A percentile compares a stretch with the other conserved stretches of the same genome.
These are phyloP conservation scores for Erigeron canadensis DNA, from an alignment of 129 eudicot genomes.

Conservation along the genomic window DNA sequence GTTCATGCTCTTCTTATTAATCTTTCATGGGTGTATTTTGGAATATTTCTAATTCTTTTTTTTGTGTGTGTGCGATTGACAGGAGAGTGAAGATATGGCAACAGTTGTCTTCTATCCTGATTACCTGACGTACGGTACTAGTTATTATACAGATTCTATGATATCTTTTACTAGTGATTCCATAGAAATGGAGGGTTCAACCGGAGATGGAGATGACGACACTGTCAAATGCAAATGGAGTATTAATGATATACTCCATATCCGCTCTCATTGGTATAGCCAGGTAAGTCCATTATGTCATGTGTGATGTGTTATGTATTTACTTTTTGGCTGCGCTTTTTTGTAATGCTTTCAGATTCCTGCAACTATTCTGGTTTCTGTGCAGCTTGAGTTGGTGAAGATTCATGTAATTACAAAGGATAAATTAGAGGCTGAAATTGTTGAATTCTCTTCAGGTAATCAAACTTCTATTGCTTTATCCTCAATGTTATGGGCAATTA, in stretches of 20 bases:
- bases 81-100: constrained; percentile 43
- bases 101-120: constrained; percentile 61
- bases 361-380: constrained; percentile 12
- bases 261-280: constrained; percentile 58
- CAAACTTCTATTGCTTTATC: constrained; percentile 7
- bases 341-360: constrained; percentile 1
- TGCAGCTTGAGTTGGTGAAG: constrained; percentile 48
- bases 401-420: constrained; percentile 42
- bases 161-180: constrained; percentile 45
- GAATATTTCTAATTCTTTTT: background rate
- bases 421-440: constrained; percentile 28
- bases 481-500: background rate
- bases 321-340: constrained; percentile 4
- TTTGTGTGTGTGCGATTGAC: constrained; percentile 38
- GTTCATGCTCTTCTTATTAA: background rate
- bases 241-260: constrained; percentile 54
- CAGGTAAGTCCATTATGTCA: constrained; percentile 44
- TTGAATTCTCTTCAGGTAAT: constrained; percentile 49
- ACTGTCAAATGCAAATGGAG: constrained; percentile 46
- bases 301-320: background rate
- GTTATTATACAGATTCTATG: constrained; percentile 42
- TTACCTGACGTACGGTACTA: constrained; percentile 43
- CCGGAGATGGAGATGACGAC: constrained; percentile 28
- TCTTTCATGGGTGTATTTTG: background rate
- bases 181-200: constrained; percentile 47